Evolutionary conservation across 1,284 basidiomycete species (phyloP).

Genomic region (Dichomitus squalens): DNA sequence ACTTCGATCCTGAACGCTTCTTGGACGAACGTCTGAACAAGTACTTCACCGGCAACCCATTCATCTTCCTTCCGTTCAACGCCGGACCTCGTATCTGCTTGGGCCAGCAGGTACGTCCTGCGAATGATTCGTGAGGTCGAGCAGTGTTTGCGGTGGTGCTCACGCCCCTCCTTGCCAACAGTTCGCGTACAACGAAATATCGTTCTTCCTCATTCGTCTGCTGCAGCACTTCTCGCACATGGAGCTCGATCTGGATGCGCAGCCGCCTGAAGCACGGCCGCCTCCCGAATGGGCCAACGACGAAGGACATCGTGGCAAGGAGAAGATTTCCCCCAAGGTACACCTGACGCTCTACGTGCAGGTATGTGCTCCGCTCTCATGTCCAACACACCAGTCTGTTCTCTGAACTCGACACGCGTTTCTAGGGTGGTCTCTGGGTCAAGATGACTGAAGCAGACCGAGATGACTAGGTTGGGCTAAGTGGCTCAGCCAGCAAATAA

Average conservation of each 20-base stretch:
- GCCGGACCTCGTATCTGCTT: slow-evolving; percentile 60
- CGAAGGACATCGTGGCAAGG: slow-evolving; percentile 18
- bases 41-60: slow-evolving; percentile 55
- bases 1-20: slow-evolving; percentile 65
- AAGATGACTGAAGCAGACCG: slow-evolving; percentile 29
- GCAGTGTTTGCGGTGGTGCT: background rate
- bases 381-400: background rate
- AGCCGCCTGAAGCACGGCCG: slow-evolving; percentile 18
- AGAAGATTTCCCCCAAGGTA: slow-evolving; percentile 19
- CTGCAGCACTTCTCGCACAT: slow-evolving; percentile 52
- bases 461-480: too few species aligned
- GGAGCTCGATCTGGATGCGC: slow-evolving; percentile 35
- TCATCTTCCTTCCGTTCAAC: too few species aligned
- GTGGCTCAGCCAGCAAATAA: too few species aligned
- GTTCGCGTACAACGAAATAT: slow-evolving; percentile 46
- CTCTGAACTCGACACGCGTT: background rate
- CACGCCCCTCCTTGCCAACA: slow-evolving; percentile 12
- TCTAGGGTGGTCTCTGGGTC: slow-evolving; percentile 32
- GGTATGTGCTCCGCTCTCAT: slow-evolving; percentile 4
- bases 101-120: slow-evolving; percentile 49
- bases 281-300: slow-evolving; percentile 20
- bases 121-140: background rate
- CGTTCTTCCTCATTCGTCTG: slow-evolving; percentile 42
- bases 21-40: slow-evolving; percentile 52
- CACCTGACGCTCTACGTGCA: slow-evolving; percentile 22